Conservation (phyloP, 2,329 filamentous ascomycete genomes). For the Escovopsis sp. region DNA sequence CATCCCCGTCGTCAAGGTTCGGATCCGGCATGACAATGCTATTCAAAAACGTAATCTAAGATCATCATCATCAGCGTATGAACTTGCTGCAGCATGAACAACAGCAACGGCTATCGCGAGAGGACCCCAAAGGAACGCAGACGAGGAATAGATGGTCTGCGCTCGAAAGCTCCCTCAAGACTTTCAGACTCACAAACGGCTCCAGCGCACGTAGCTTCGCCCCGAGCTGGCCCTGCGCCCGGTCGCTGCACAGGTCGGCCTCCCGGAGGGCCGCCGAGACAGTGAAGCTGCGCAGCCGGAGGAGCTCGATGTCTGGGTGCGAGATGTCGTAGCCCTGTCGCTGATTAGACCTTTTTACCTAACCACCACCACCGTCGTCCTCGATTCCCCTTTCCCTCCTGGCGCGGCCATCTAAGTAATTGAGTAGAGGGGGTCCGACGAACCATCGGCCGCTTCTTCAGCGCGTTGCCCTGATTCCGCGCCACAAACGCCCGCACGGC, state of each 20-base stretch:
- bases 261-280: slow-evolving; percentile 54
- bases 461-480: slow-evolving; percentile 55
- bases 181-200: slow-evolving; percentile 57
- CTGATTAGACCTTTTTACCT: no score
- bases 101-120: no score
- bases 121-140: no score
- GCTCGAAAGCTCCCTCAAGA: no score
- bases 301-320: slow-evolving; percentile 64
- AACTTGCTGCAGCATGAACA: no score
- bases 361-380: no score
- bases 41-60: slow-evolving; percentile 58
- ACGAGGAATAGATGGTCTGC: not conserved
- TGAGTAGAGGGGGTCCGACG: slow-evolving; percentile 11
- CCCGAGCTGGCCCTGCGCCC: slow-evolving; percentile 50
- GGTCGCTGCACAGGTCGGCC: slow-evolving; percentile 43
- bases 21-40: slow-evolving; percentile 59
- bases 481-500: slow-evolving; percentile 55
- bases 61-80: no score
- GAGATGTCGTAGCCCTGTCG: slow-evolving; percentile 56
- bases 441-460: slow-evolving; percentile 81
- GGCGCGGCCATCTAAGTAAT: not conserved
- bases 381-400: no score
- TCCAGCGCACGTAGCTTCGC: slow-evolving; percentile 53
- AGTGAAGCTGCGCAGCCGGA: slow-evolving; percentile 70
- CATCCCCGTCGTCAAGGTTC: slow-evolving; percentile 25